phyloP scores from a whole-genome alignment of 2,329 filamentous ascomycete genomes.

The Phaeosphaeriaceae sp. region DNA sequence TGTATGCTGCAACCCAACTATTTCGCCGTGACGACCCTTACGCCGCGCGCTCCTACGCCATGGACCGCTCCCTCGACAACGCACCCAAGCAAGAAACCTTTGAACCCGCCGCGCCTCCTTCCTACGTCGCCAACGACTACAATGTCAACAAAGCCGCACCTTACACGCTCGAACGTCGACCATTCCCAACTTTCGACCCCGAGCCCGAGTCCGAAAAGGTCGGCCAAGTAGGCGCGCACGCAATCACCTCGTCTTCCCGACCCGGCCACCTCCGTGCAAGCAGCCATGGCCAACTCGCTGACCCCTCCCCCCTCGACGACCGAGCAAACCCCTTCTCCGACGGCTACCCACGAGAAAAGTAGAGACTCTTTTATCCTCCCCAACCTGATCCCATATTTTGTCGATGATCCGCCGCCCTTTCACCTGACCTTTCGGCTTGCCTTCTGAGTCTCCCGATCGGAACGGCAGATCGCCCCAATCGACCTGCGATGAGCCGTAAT shows the following conservation, averaged over 20 bases:
- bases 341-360: conserved; percentile 27
- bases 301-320: conserved; percentile 51
- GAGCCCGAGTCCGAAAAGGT: conserved; percentile 50
- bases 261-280: conserved; percentile 53
- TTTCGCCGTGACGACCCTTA: conserved; percentile 65
- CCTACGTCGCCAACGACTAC: conserved; percentile 52
- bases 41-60: conserved; percentile 56
- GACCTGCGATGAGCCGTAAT: conserved; percentile 51
- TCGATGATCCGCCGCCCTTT: conserved; percentile 38
- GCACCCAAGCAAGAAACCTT: conserved; percentile 27
- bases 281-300: conserved; percentile 53
- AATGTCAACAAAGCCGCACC: conserved; percentile 53
- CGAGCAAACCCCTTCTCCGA: conserved; percentile 44
- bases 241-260: conserved; percentile 51
- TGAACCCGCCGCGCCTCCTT: conserved; percentile 47
- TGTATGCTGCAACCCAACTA: conserved; percentile 69
- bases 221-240: conserved; percentile 51
- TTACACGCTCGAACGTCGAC: conserved; percentile 54
- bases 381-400: conserved; percentile 22
- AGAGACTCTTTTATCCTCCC: neutral
- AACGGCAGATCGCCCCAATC: conserved; percentile 23
- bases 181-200: conserved; percentile 51
- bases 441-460: conserved; percentile 50
- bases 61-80: conserved; percentile 36
- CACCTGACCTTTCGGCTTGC: conserved; percentile 55